phyloP scores from a whole-genome alignment of 805 yeast genomes.

The Suhomyces emberorum region DNA sequence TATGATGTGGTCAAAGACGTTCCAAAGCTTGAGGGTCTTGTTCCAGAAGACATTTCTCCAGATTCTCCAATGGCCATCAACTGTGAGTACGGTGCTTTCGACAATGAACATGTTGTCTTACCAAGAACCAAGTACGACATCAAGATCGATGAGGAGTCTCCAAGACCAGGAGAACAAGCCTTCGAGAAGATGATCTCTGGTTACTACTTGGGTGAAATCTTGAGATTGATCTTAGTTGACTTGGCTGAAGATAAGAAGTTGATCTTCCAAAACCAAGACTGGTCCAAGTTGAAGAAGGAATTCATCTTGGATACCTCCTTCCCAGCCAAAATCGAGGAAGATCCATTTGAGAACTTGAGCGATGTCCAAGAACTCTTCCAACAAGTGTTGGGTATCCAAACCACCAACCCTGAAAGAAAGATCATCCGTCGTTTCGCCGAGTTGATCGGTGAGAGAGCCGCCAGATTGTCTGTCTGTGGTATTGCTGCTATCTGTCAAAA shows the following conservation, averaged over 20 bases:
- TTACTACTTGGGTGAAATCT: conserved; percentile 88
- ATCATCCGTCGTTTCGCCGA: conserved; percentile 80
- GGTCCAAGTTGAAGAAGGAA: conserved; percentile 55
- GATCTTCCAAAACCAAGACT: conserved; percentile 69
- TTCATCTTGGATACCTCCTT: conserved; percentile 86
- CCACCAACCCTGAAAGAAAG: conserved; percentile 76
- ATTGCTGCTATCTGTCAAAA: conserved; percentile 90
- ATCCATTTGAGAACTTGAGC: conserved; percentile 77
- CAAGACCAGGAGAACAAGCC: conserved; percentile 94
- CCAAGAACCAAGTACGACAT: conserved; percentile 91
- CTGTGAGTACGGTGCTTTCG: conserved; percentile 98
- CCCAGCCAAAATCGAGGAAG: conserved; percentile 85
- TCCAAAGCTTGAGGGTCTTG: conserved; percentile 75
- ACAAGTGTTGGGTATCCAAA: conserved; percentile 53
- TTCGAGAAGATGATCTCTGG: conserved; percentile 98
- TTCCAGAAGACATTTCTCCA: conserved; percentile 58
- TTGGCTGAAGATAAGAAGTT: conserved; percentile 55
- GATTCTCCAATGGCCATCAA: conserved; percentile 89
- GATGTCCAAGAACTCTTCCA: conserved; percentile 70
- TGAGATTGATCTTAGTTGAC: conserved; percentile 78
- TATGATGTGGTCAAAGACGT: conserved; percentile 70
- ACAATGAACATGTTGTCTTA: conserved; percentile 76
- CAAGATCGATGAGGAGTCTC: conserved; percentile 77
- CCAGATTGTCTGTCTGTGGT: conserved; percentile 91
- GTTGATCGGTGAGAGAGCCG: conserved; percentile 86